phyloP scores from a whole-genome alignment of 768 basidiomycete genomes.

The Rhizopogon vesiculosus region DNA sequence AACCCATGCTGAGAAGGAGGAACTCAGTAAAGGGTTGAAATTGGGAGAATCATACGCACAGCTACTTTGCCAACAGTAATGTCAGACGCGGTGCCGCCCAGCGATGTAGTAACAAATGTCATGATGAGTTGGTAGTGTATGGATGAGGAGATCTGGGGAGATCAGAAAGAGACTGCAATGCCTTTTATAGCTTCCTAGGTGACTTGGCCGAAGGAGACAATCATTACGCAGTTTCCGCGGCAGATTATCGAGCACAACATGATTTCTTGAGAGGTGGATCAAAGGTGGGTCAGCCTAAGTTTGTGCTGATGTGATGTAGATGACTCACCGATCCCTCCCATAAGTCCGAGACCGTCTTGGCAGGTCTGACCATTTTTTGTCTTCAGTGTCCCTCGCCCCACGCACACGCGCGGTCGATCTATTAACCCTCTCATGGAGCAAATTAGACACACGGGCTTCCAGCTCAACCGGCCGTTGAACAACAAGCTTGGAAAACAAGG shows the following conservation, averaged over 20 bases:
- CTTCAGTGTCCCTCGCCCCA: too few species aligned
- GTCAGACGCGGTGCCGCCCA: conserved; percentile 18
- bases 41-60: neutral
- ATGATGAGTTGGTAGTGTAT: conserved; percentile 10
- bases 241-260: neutral
- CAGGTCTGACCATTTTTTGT: too few species aligned
- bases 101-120: conserved; percentile 25
- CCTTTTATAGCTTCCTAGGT: neutral
- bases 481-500: too few species aligned
- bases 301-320: neutral
- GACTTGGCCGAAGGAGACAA: neutral
- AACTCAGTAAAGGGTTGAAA: neutral
- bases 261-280: neutral
- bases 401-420: too few species aligned
- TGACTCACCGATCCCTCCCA: neutral
- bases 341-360: too few species aligned
- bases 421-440: too few species aligned
- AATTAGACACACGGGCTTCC: too few species aligned
- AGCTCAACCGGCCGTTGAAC: too few species aligned
- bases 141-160: neutral
- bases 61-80: neutral
- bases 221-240: neutral
- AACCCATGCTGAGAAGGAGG: conserved; percentile 33
- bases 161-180: neutral
- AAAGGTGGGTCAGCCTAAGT: neutral